These are phyloP conservation scores for Epicoccum sorghinum DNA, from an alignment of 2,329 filamentous ascomycete species.

Conservation along the genomic window DNA sequence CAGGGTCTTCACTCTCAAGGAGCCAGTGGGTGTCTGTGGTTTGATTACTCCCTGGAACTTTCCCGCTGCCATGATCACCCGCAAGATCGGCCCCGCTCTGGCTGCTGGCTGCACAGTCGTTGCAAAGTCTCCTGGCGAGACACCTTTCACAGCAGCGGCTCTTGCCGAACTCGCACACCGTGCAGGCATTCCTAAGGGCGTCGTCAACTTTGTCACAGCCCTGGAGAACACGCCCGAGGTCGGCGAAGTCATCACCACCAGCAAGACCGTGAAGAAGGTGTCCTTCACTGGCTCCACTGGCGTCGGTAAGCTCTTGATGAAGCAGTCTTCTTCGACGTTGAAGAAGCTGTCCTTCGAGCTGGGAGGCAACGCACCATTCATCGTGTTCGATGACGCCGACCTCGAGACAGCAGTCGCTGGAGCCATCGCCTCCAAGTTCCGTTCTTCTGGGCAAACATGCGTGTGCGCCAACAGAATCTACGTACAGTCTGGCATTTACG, in stretches of 20 bases:
- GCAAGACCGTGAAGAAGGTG: conserved; percentile 80
- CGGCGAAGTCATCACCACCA: conserved; percentile 76
- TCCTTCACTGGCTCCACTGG: conserved; percentile 85
- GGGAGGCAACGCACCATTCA: conserved; percentile 93
- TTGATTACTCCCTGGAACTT: conserved; percentile 93
- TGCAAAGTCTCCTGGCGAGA: conserved; percentile 88
- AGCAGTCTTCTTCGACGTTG: conserved; percentile 79
- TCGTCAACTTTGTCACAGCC: conserved; percentile 87
- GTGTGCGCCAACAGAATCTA: conserved; percentile 80
- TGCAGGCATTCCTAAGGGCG: conserved; percentile 87
- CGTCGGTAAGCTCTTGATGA: conserved; percentile 81
- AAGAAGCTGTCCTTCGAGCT: conserved; percentile 92
- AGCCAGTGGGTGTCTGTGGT: conserved; percentile 83
- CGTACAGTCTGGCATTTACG: conserved; percentile 78
- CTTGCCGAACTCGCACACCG: conserved; percentile 84
- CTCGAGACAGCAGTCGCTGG: conserved; percentile 83
- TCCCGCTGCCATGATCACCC: conserved; percentile 57
- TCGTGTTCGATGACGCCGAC: conserved; percentile 95
- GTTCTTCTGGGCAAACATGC: conserved; percentile 93
- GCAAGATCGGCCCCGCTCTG: conserved; percentile 68
- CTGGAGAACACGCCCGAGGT: conserved; percentile 79
- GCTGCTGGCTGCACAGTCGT: conserved; percentile 97
- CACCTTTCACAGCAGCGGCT: conserved; percentile 87
- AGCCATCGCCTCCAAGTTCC: conserved; percentile 88
- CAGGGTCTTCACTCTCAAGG: conserved; percentile 77